Evolutionary conservation across 768 basidiomycete genomes (phyloP), one percentile per base, ranked within the genome.

Genomic region (Sporobolomyces roseus): DNA sequence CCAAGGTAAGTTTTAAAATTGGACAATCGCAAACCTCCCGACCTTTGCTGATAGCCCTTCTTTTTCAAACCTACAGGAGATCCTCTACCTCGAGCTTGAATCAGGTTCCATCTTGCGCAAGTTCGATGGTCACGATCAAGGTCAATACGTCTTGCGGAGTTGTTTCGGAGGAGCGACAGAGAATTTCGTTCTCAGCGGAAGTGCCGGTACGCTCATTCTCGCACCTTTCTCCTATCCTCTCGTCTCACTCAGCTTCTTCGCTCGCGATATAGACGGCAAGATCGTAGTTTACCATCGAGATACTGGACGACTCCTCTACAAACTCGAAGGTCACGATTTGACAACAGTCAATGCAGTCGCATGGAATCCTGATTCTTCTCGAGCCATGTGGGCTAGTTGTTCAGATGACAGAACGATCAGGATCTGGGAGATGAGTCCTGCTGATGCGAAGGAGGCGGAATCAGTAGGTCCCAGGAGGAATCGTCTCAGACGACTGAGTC

Each of bases 201-300:
- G 92, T 76, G 94, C 97, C 86, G 94, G 94, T 91, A 72, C 60
- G 84, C 79, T 0, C 32, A 45, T 6, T 23, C 49, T 41, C 9
- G 36, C 36, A 54, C 46, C 43, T 48, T 46, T 36, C n/a, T n/a
- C n/a, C n/a, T n/a, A n/a, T 35, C 49, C 52, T 25, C 17, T 38
- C 60, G 5, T 33, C 27, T 27, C 48, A 16, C 58, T 63, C n/a
- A n/a, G n/a, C n/a, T n/a, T n/a, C n/a, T n/a, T n/a, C 30, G 12
- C 38, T 10, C 13, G 30, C 41, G 32, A n/a, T 19, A 21, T 33
- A 63, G 96, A 99, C 79, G 86, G 88, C 50, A 89, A 89, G 70
- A 88, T 98, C 51, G 96, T 97, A 80, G 85, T 97, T 41, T 99
- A 94, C 93, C 90, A 97, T 78, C 85, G 89, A 52, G 88, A 91